Base-by-base conservation (phyloP, 148 eudicot genomes). In the Persicaria tinctoria region DNA sequence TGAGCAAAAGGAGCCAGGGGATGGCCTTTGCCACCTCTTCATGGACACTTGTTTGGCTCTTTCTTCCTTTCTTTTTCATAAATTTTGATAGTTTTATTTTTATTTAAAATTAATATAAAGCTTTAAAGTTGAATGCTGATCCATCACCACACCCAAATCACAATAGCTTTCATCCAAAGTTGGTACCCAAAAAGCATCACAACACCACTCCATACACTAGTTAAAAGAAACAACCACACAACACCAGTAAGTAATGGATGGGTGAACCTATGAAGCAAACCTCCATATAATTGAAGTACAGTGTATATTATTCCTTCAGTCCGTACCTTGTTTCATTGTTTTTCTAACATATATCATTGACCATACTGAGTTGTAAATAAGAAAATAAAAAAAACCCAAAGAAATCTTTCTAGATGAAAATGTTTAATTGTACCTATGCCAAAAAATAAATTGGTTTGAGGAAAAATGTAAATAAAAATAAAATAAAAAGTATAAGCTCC, bases 111-210 rank as follows among this genome's bases (percentile, higher is more conserved):
- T 23, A 66, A 41, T 3, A 38, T 41, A 66, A 13, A 38, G 70
- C 70, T 66, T 66, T 32, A 13, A 66, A 66, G 70, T 41, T 66
- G 70, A 66, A 66, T 66, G 70, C 70, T 41, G 70, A 66, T 66
- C 70, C 46, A 38, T 13, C 46, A 66, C 20, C 17, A 66, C 70
- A 66, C 70, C 44, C 46, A 64, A 64, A 64, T 64, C 38, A 38
- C 70, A 44, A 66, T 66, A 13, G 13, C 70, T 66, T 66, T 44
- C 48, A 13, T 66, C 17, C 70, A 41, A 66, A 66, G 70, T 44
- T 50, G 53, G 53, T 66, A n/a, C 70, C 47, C 48, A 13, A 60
- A 66, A 66, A 41, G 18, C 47, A 5, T 20, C 20, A 32, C 47
- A 4, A 64, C 46, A 12, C 70, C 70, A 32, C n/a, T 66, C 41